phyloP scores from a whole-genome alignment of 768 basidiomycete species.

The Tulasnella sp. region DNA sequence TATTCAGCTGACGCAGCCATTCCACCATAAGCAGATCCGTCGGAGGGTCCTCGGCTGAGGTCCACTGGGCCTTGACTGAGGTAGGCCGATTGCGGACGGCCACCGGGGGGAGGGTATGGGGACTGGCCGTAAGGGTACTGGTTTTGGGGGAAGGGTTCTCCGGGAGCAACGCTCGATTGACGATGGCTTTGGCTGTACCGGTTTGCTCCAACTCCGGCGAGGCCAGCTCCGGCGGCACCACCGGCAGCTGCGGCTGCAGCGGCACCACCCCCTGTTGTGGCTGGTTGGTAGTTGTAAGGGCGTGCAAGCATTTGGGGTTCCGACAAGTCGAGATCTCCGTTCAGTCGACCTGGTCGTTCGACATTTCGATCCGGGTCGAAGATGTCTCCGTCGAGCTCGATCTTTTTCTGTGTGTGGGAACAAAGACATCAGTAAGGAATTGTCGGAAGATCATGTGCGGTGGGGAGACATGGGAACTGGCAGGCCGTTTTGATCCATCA shows the following conservation, averaged over 20 bases:
- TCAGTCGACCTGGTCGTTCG: constrained; percentile 16
- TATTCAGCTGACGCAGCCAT: background rate
- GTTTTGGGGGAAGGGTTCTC: background rate
- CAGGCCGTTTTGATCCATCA: background rate
- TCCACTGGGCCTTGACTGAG: background rate
- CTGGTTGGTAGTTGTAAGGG: background rate
- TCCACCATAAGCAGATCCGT: constrained; percentile 4
- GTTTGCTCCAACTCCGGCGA: background rate
- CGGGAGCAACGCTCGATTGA: background rate
- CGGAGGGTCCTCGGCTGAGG: constrained; percentile 1
- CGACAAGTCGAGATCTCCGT: background rate
- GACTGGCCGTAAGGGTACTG: constrained; percentile 9
- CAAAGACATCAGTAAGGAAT: background rate
- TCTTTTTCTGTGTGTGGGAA: background rate
- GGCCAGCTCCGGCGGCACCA: constrained; percentile 1
- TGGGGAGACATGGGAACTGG: background rate
- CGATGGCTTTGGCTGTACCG: background rate
- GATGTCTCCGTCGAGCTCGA: constrained; percentile 16
- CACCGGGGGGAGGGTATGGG: background rate
- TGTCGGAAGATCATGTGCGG: background rate
- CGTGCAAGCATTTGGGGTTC: background rate
- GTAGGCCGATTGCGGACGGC: background rate
- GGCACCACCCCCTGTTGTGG: background rate
- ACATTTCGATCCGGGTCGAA: constrained; percentile 24
- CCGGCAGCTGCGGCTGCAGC: constrained; percentile 1